Percentiles rank a stretch among this genome's conserved stretches.
Evolutionary conservation across 495 filamentous ascomycete genomes (phyloP).

Genomic region (Recurvomyces mirabilis): DNA sequence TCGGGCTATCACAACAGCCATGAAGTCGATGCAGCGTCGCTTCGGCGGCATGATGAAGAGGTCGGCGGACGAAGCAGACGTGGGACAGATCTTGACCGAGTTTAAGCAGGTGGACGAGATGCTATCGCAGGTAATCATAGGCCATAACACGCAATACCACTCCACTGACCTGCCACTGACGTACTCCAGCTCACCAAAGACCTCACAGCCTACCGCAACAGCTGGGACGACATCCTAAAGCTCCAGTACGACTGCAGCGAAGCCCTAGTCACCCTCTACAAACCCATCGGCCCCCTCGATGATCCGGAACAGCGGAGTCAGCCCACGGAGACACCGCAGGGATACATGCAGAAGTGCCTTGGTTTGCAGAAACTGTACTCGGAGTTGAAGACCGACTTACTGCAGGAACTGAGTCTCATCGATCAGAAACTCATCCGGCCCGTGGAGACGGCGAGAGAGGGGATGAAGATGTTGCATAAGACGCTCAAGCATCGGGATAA

Average conservation of each 20-base stretch:
- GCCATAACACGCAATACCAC: background rate
- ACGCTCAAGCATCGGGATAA: constrained; percentile 87
- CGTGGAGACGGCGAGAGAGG: constrained; percentile 58
- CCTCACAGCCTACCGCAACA: constrained; percentile 71
- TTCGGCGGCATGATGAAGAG: constrained; percentile 58
- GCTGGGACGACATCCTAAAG: constrained; percentile 65
- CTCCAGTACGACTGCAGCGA: constrained; percentile 58
- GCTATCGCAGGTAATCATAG: constrained; percentile 30
- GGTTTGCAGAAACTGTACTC: constrained; percentile 58
- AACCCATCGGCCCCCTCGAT: constrained; percentile 46
- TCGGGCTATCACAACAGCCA: too few species aligned
- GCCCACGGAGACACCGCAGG: constrained; percentile 49
- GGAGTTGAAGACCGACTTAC: constrained; percentile 63
- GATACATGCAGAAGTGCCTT: constrained; percentile 53
- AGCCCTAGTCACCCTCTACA: constrained; percentile 70
- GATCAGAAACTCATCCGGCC: constrained; percentile 64
- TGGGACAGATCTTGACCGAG: constrained; percentile 65
- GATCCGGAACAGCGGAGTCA: constrained; percentile 7
- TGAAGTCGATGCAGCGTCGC: constrained; percentile 71
- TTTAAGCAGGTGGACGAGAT: constrained; percentile 77
- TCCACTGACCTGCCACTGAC: constrained; percentile 9
- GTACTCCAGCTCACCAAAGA: constrained; percentile 62
- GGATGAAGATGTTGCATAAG: constrained; percentile 67
- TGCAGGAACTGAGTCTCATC: constrained; percentile 61
- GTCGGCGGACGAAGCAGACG: constrained; percentile 65